phyloP scores from a whole-genome alignment of 1,284 basidiomycete species.

The Trichosporon sp. region DNA sequence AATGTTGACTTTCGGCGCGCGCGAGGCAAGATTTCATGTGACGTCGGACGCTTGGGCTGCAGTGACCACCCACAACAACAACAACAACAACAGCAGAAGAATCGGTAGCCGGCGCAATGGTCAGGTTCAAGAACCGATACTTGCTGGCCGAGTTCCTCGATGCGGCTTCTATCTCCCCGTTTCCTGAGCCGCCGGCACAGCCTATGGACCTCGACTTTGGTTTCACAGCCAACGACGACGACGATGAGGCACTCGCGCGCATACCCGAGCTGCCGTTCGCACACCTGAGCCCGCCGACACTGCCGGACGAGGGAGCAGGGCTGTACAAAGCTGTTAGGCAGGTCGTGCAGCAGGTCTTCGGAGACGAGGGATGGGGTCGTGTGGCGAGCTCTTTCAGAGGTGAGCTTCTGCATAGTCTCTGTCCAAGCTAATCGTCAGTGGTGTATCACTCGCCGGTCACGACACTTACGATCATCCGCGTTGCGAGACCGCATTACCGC shows the following conservation, averaged over 20 bases:
- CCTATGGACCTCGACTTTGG: constrained; percentile 1
- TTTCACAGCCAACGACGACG: constrained; percentile 9
- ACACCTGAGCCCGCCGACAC: background rate
- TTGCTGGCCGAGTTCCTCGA: constrained; percentile 46
- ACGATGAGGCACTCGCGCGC: constrained; percentile 19
- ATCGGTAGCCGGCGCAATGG: constrained; percentile 35
- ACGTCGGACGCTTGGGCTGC: background rate
- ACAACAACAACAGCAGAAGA: background rate
- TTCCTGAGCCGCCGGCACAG: constrained; percentile 5
- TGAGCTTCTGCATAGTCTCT: constrained; percentile 13
- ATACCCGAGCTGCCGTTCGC: constrained; percentile 34
- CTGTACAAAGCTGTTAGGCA: constrained; percentile 31
- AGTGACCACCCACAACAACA: background rate
- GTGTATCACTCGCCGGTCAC: constrained; percentile 43
- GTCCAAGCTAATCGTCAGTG: constrained; percentile 23
- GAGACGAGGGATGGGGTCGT: constrained; percentile 45
- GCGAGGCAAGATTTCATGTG: background rate
- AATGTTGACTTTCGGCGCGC: background rate
- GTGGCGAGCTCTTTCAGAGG: constrained; percentile 39
- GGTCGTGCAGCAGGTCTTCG: constrained; percentile 35
- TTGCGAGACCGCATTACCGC: constrained; percentile 40
- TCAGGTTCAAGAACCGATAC: constrained; percentile 46
- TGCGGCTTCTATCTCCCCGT: constrained; percentile 19
- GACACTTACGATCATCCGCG: constrained; percentile 39
- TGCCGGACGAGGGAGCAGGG: constrained; percentile 23